Percentiles rank a stretch among this genome's conserved stretches.
Conservation (phyloP, 2,329 filamentous ascomycete genomes). For the Paecilomyces sp. region DNA sequence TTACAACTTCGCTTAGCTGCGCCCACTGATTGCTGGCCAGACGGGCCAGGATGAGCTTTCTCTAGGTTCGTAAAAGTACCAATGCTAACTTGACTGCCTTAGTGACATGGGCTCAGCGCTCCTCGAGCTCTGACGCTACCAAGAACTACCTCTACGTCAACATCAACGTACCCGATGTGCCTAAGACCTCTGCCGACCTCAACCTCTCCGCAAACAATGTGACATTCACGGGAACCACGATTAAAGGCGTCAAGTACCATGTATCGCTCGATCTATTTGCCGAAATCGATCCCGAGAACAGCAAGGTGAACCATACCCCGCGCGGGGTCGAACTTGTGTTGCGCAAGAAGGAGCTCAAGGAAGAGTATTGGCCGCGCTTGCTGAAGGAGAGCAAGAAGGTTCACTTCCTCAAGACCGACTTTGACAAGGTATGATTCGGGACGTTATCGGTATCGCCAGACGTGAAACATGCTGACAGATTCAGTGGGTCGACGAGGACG, state of each 20-base stretch:
- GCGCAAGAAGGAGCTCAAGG: conserved; percentile 92
- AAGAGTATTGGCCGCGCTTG: conserved; percentile 92
- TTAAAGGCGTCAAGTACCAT: conserved; percentile 79
- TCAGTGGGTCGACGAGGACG: conserved; percentile 93
- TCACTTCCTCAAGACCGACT: conserved; percentile 97
- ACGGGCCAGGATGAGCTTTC: not conserved
- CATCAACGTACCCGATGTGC: conserved; percentile 80
- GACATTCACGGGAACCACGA: conserved; percentile 75
- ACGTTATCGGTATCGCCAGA: not conserved
- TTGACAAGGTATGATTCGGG: conserved; percentile 67
- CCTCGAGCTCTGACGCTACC: conserved; percentile 65
- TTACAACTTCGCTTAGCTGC: not conserved
- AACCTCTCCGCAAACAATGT: conserved; percentile 72
- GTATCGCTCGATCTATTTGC: conserved; percentile 81
- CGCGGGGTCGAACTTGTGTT: conserved; percentile 87
- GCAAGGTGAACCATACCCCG: conserved; percentile 79
- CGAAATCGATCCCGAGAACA: conserved; percentile 80
- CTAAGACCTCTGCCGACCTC: conserved; percentile 67
- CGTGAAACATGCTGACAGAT: conserved; percentile 7
- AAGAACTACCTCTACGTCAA: conserved; percentile 96
- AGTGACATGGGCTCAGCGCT: conserved; percentile 99
- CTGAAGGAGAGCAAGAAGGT: conserved; percentile 84
- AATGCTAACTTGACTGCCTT: conserved; percentile 9
- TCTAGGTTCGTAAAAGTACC: not conserved
- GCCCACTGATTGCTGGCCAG: not conserved